These are phyloP conservation scores for Euphorbia pulcherrima DNA, from an alignment of 345 rosid species.

Conservation along the genomic window DNA sequence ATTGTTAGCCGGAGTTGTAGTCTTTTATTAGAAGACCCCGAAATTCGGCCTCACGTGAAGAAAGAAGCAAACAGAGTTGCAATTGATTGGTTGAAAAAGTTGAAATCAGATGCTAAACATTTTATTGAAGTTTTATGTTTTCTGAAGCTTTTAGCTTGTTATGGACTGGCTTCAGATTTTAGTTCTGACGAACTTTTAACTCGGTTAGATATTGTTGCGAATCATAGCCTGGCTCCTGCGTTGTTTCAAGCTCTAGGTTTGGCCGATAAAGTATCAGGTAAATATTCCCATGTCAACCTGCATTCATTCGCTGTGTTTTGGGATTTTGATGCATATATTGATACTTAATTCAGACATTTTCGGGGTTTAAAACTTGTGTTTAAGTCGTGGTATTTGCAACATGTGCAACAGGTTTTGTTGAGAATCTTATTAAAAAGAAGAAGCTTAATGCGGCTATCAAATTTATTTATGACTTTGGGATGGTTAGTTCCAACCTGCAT, in stretches of 20 bases:
- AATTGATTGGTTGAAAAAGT: constrained; percentile 20
- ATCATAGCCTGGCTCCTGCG: constrained; percentile 26
- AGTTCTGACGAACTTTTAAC: constrained; percentile 27
- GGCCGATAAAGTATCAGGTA: constrained; percentile 29
- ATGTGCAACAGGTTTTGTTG: constrained; percentile 31
- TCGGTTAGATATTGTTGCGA: constrained; percentile 25
- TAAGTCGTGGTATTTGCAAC: not conserved
- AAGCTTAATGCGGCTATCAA: constrained; percentile 24
- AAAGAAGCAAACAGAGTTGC: constrained; percentile 41
- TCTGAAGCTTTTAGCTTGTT: constrained; percentile 40
- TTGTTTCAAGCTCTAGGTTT: constrained; percentile 32
- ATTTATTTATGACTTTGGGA: constrained; percentile 32
- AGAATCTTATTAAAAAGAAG: constrained; percentile 24
- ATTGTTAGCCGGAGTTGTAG: constrained; percentile 41
- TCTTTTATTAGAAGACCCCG: constrained; percentile 44
- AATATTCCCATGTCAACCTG: too few relatives aligned
- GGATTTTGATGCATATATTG: not conserved
- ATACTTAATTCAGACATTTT: not conserved
- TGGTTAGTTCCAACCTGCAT: constrained; percentile 24
- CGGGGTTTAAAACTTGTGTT: not conserved
- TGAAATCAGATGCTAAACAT: constrained; percentile 23
- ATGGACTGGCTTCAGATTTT: constrained; percentile 29
- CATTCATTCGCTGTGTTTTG: too few relatives aligned
- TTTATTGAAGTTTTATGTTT: constrained; percentile 30
- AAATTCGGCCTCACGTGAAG: constrained; percentile 27